phyloP scores from a whole-genome alignment of 495 filamentous ascomycete genomes.

The Copromyces sp. region DNA sequence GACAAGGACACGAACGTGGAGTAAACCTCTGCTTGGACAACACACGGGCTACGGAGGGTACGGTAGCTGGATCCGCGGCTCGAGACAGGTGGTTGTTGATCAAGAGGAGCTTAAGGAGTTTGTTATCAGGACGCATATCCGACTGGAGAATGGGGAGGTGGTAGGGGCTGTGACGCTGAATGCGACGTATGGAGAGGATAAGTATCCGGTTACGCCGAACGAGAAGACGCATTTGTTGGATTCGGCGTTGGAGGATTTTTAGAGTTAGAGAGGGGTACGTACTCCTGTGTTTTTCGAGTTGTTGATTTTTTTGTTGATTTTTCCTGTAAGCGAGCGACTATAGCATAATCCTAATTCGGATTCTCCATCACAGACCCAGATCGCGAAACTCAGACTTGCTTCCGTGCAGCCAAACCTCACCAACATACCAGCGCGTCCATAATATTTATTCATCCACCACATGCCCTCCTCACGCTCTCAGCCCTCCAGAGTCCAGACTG shows the following conservation, averaged over 20 bases:
- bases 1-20: background rate
- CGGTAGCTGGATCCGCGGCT: conserved; percentile 51
- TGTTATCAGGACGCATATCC: conserved; percentile 52
- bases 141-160: conserved; percentile 50
- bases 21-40: conserved; percentile 54
- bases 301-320: no score
- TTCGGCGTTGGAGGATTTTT: background rate
- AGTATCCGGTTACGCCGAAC: conserved; percentile 37
- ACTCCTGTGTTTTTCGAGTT: background rate
- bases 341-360: background rate
- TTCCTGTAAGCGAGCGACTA: background rate
- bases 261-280: background rate
- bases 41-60: conserved; percentile 67
- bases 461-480: background rate
- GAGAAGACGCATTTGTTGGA: conserved; percentile 17
- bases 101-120: conserved; percentile 24
- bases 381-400: background rate
- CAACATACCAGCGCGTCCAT: background rate
- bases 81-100: conserved; percentile 46
- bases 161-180: conserved; percentile 54
- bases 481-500: background rate
- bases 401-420: background rate
- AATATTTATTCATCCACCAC: background rate
- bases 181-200: conserved; percentile 53
- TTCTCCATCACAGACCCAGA: background rate